phyloP scores from a whole-genome alignment of 2,329 filamentous ascomycete species.

The Orbilia blumenaviensis region DNA sequence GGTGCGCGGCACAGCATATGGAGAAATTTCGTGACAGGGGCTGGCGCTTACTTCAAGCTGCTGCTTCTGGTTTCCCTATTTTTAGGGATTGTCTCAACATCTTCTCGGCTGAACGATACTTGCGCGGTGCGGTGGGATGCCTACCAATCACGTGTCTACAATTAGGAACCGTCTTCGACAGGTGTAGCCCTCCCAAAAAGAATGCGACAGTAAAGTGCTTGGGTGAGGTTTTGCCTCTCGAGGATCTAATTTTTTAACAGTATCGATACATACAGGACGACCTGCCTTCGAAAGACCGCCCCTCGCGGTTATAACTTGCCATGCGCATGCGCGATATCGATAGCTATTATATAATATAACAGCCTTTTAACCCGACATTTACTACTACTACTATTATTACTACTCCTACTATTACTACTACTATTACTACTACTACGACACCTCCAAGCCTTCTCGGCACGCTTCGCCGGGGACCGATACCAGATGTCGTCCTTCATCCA shows the following conservation, averaged over 20 bases:
- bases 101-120: neutral
- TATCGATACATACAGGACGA: neutral
- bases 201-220: neutral
- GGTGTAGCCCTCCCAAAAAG: neutral
- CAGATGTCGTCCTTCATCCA: neutral
- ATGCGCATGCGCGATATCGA: neutral
- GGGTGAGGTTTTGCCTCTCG: neutral
- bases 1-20: slow-evolving; percentile 12
- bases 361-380: neutral
- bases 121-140: neutral
- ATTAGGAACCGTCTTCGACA: neutral
- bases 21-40: neutral
- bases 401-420: too few species aligned
- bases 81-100: neutral
- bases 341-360: too few species aligned
- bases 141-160: neutral
- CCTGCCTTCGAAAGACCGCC: neutral
- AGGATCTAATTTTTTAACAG: neutral
- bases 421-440: too few species aligned
- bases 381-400: too few species aligned
- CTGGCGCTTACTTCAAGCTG: neutral
- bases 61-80: neutral
- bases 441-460: neutral
- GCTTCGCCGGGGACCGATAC: neutral
- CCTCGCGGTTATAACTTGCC: neutral